These are phyloP conservation scores for Salix exigua DNA, from an alignment of 345 rosid genomes.

Conservation along the genomic window DNA sequence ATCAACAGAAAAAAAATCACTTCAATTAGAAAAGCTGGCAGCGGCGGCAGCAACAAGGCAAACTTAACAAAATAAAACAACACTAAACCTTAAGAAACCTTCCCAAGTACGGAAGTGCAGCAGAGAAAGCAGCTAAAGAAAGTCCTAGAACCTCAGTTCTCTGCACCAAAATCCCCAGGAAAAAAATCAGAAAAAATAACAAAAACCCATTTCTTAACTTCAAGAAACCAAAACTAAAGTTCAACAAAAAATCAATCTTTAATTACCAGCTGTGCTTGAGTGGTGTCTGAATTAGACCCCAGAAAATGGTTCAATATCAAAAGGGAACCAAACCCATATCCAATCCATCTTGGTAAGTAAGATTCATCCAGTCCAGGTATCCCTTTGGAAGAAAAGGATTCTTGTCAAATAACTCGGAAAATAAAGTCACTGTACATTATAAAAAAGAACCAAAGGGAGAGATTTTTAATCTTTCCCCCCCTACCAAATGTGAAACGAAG, in stretches of 20 bases:
- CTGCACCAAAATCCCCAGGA: constrained; percentile 23
- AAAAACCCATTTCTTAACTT: background rate
- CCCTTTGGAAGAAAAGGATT: constrained; percentile 29
- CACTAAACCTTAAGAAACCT: constrained; percentile 61
- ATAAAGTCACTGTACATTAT: background rate
- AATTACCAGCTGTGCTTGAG: constrained; percentile 53
- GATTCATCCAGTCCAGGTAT: constrained; percentile 91
- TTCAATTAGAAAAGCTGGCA: background rate
- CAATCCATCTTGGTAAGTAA: constrained; percentile 85
- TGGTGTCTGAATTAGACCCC: constrained; percentile 35
- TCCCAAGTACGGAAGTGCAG: constrained; percentile 66
- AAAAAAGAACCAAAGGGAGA: background rate
- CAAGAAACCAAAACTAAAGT: background rate
- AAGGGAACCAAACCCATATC: constrained; percentile 89
- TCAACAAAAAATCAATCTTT: background rate
- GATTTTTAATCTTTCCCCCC: background rate
- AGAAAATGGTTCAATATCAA: constrained; percentile 51
- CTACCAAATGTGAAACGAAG: constrained; percentile 86
- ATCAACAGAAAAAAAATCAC: too few species aligned
- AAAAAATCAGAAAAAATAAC: background rate
- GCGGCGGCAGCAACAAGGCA: background rate
- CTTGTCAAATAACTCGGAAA: too few species aligned
- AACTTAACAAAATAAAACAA: background rate
- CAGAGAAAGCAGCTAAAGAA: constrained; percentile 64
- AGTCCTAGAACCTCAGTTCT: constrained; percentile 73